phyloP scores from a whole-genome alignment of 306 rosid species.

The Quillaja saponaria region DNA sequence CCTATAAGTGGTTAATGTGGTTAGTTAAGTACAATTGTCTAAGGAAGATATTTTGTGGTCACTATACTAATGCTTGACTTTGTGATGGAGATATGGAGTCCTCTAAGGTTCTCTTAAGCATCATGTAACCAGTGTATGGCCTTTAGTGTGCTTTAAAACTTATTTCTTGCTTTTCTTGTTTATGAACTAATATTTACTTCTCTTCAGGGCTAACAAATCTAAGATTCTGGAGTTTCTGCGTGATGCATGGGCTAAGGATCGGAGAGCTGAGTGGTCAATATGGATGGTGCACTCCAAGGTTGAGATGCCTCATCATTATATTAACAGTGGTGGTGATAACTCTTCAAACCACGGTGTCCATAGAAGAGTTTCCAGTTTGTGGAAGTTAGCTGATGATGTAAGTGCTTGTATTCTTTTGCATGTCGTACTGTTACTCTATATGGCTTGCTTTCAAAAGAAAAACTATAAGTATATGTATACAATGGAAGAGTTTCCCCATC shows the following conservation, averaged over 20 bases:
- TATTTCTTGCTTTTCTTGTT: conserved; percentile 1
- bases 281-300: conserved; percentile 93
- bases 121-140: no score
- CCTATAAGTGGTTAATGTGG: no score
- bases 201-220: conserved; percentile 64
- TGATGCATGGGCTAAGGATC: conserved; percentile 73
- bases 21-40: no score
- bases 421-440: conserved; percentile 6
- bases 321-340: conserved; percentile 56
- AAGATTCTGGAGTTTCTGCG: conserved; percentile 62
- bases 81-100: no score
- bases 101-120: no score
- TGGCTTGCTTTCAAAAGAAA: conserved; percentile 14
- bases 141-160: no score
- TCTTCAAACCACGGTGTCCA: conserved; percentile 53
- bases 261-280: conserved; percentile 93
- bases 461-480: neutral
- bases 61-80: neutral
- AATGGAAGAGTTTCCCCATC: conserved; percentile 51
- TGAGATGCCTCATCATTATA: conserved; percentile 91
- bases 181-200: conserved; percentile 30
- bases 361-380: conserved; percentile 58
- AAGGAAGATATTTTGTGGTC: neutral
- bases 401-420: conserved; percentile 38
- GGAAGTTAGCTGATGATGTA: conserved; percentile 82